These are phyloP conservation scores for Ophiocordyceps camponoti-leonardi DNA, from an alignment of 2,329 filamentous ascomycete species.

Conservation along the genomic window DNA sequence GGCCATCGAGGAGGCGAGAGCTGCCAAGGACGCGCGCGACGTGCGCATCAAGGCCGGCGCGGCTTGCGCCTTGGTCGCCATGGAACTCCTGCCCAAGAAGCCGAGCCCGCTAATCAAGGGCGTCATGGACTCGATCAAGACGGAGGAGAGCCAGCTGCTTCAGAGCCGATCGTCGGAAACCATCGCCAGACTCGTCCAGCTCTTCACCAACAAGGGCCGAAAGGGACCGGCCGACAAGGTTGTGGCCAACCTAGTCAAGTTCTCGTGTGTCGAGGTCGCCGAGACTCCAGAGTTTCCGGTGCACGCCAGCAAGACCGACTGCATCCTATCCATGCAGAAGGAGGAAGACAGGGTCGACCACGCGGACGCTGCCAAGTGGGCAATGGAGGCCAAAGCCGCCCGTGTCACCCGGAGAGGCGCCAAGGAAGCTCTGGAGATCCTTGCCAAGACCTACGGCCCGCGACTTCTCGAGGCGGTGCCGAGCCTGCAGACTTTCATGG, in stretches of 20 bases:
- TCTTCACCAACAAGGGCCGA: constrained; percentile 67
- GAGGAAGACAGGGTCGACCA: constrained; percentile 93
- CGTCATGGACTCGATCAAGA: constrained; percentile 96
- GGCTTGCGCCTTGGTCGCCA: constrained; percentile 75
- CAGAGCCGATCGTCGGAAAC: constrained; percentile 75
- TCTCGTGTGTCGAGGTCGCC: constrained; percentile 92
- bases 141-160: constrained; percentile 77
- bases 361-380: constrained; percentile 77
- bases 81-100: constrained; percentile 80
- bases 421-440: constrained; percentile 81
- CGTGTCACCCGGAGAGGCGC: constrained; percentile 82
- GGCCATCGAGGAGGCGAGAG: constrained; percentile 65
- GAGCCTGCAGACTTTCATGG: constrained; percentile 65
- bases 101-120: constrained; percentile 84
- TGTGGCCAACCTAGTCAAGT: constrained; percentile 88
- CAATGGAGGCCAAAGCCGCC: constrained; percentile 73
- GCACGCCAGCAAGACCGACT: constrained; percentile 60
- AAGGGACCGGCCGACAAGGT: constrained; percentile 87
- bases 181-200: constrained; percentile 68
- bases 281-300: constrained; percentile 91
- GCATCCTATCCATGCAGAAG: constrained; percentile 86
- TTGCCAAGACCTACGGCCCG: constrained; percentile 63
- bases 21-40: constrained; percentile 67
- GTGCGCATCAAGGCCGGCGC: constrained; percentile 73
- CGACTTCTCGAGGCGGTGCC: constrained; percentile 70